Evolutionary conservation across 1,284 basidiomycete genomes (phyloP).

Genomic region (Leccinum ponderosum): DNA sequence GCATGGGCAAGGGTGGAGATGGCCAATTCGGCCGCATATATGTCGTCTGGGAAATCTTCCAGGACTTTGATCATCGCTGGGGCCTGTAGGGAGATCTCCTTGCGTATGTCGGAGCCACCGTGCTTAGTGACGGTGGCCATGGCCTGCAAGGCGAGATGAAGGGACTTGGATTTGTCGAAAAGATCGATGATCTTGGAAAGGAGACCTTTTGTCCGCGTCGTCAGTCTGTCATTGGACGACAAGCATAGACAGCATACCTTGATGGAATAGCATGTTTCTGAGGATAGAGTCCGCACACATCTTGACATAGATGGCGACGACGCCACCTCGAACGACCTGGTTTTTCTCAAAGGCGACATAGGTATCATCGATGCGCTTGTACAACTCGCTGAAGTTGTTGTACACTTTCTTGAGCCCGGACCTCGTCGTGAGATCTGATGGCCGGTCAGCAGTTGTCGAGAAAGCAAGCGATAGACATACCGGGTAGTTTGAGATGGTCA

Average conservation of each 20-base stretch:
- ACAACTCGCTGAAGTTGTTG: slow-evolving; percentile 49
- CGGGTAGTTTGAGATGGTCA: slow-evolving; percentile 49
- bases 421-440: slow-evolving; percentile 51
- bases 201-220: slow-evolving; percentile 40
- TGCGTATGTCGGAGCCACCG: slow-evolving; percentile 47
- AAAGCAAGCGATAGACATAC: slow-evolving; percentile 31
- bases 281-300: slow-evolving; percentile 60
- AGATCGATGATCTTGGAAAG: slow-evolving; percentile 52
- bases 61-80: slow-evolving; percentile 44
- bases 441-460: background rate
- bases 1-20: slow-evolving; percentile 53
- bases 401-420: slow-evolving; percentile 62
- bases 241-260: slow-evolving; percentile 37
- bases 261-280: slow-evolving; percentile 52
- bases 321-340: slow-evolving; percentile 47
- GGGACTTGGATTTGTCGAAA: slow-evolving; percentile 44
- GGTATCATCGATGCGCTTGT: slow-evolving; percentile 44
- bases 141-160: slow-evolving; percentile 52
- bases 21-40: slow-evolving; percentile 47
- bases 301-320: slow-evolving; percentile 59
- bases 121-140: slow-evolving; percentile 59
- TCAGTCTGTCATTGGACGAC: background rate
- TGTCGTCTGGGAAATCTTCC: slow-evolving; percentile 48
- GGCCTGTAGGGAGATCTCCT: slow-evolving; percentile 47
- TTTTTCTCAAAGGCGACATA: slow-evolving; percentile 39